These are phyloP conservation scores for Spathaspora passalidarum DNA, from an alignment of 805 yeast species.

Conservation along the genomic window DNA sequence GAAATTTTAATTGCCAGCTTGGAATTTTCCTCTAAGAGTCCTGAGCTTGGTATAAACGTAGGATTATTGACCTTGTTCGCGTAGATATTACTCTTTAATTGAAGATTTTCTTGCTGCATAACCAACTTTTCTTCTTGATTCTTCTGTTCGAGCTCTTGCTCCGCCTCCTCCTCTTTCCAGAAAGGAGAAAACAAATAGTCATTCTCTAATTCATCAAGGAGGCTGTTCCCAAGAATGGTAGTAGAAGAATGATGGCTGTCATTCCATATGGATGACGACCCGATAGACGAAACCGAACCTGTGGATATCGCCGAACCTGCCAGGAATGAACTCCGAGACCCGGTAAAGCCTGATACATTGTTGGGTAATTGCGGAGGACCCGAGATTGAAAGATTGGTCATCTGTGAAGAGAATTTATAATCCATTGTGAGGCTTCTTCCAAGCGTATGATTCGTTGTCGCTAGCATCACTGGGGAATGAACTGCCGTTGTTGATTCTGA, in stretches of 20 bases:
- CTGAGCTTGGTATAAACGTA: slow-evolving; percentile 14
- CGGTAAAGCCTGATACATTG: neutral
- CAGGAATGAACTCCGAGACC: neutral
- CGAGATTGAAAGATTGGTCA: neutral
- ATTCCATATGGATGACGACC: slow-evolving; percentile 1
- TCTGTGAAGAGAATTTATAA: neutral
- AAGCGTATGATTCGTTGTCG: neutral
- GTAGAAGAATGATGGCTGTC: neutral
- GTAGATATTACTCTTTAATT: slow-evolving; percentile 12
- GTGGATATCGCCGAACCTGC: neutral
- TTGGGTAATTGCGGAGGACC: neutral
- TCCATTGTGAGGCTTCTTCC: neutral
- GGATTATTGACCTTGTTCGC: slow-evolving; percentile 15
- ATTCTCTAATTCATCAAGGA: slow-evolving; percentile 1
- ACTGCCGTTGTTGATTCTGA: neutral
- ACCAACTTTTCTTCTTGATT: neutral
- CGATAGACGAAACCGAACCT: neutral
- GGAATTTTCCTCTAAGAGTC: too few species aligned
- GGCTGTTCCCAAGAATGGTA: neutral
- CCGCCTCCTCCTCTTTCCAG: slow-evolving; percentile 1
- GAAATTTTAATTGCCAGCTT: too few species aligned
- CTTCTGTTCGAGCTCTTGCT: neutral
- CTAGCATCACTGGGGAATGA: neutral
- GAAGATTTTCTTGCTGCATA: neutral
- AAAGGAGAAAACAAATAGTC: slow-evolving; percentile 5